A percentile compares a stretch with the other conserved stretches of the same genome.
Evolutionary conservation across 768 basidiomycete species (phyloP).

Genomic region (Pleurotus giganteus): DNA sequence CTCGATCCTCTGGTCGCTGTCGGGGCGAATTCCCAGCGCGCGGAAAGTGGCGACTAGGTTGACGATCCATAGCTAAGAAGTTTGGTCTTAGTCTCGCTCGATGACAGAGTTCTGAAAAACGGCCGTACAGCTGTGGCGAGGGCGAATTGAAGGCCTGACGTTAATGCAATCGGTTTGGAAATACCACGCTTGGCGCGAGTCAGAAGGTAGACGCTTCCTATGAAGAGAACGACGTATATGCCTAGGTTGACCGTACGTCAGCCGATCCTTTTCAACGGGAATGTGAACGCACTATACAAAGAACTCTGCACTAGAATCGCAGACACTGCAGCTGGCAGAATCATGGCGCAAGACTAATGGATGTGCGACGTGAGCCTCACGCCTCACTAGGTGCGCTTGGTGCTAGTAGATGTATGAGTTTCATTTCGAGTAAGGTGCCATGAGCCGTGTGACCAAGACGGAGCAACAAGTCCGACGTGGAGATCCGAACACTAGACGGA

Average conservation of each 20-base stretch:
- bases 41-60: not conserved
- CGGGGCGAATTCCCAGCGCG: not conserved
- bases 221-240: not conserved
- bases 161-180: not conserved
- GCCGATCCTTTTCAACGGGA: no score
- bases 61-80: not conserved
- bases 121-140: not conserved
- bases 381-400: no score
- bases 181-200: no score
- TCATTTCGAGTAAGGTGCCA: no score
- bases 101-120: not conserved
- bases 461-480: no score
- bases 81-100: no score
- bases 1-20: not conserved
- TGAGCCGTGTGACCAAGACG: no score
- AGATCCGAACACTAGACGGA: no score
- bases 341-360: no score
- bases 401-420: no score
- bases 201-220: not conserved
- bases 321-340: not conserved
- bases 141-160: not conserved
- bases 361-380: no score
- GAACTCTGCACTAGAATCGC: not conserved
- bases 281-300: not conserved
- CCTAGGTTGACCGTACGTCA: not conserved